These are phyloP conservation scores for Colletotrichum godetiae DNA, from an alignment of 2,329 filamentous ascomycete species.

Conservation along the genomic window DNA sequence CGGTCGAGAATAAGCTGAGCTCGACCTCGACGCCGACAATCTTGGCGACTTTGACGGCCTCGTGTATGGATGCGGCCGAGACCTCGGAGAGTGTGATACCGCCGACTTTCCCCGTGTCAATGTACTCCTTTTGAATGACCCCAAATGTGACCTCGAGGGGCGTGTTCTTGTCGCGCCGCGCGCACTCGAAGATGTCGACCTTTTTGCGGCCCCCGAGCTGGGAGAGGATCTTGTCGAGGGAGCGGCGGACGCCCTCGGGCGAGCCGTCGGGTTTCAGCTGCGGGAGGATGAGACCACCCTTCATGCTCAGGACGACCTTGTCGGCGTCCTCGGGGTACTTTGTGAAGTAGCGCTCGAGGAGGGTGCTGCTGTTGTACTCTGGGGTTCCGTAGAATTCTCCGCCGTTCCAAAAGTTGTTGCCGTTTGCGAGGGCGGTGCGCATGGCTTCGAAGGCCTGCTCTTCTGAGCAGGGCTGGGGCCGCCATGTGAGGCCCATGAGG, in stretches of 20 bases:
- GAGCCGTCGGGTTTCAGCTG: conserved; percentile 59
- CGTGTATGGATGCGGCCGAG: conserved; percentile 59
- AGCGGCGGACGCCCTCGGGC: conserved; percentile 64
- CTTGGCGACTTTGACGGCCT: conserved; percentile 56
- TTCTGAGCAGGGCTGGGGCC: conserved; percentile 50
- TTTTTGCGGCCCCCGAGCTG: conserved; percentile 66
- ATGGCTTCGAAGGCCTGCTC: conserved; percentile 66
- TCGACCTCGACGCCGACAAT: conserved; percentile 65
- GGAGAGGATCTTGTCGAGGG: conserved; percentile 66
- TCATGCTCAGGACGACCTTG: conserved; percentile 71
- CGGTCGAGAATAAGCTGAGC: conserved; percentile 60
- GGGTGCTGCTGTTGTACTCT: conserved; percentile 67
- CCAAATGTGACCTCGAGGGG: conserved; percentile 57
- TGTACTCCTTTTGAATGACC: conserved; percentile 58
- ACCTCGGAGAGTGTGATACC: conserved; percentile 65
- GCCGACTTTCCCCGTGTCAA: conserved; percentile 63
- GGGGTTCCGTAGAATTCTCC: conserved; percentile 74
- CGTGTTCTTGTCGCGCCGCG: conserved; percentile 64
- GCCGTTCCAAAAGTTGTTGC: conserved; percentile 68
- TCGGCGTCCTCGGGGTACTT: conserved; percentile 72
- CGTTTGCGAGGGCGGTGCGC: conserved; percentile 59
- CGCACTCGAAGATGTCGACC: conserved; percentile 70
- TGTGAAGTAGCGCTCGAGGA: conserved; percentile 72
- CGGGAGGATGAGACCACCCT: conserved; percentile 61
- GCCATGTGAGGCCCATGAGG: conserved; percentile 64